Evolutionary conservation across 352 stramenopile genomes (phyloP).

Genomic region (Paralagenidium karlingii): DNA sequence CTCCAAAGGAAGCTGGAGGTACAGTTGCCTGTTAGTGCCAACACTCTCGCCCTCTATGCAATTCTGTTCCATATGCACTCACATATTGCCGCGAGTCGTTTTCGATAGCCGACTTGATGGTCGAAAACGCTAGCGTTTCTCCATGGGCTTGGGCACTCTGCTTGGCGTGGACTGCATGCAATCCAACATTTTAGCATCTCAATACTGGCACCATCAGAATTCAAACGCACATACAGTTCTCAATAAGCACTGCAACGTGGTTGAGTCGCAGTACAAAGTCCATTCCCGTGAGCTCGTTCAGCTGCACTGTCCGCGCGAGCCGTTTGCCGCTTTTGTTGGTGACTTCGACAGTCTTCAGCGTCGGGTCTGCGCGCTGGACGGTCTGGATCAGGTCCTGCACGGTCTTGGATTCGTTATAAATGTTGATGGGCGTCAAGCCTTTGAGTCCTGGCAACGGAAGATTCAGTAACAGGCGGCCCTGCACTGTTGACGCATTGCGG

Average conservation of each 20-base stretch:
- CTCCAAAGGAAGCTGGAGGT: constrained; percentile 34
- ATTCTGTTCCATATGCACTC: constrained; percentile 1
- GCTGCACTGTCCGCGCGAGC: constrained; percentile 44
- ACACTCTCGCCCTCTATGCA: too few relatives aligned
- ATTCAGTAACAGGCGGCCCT: constrained; percentile 34
- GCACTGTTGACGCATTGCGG: constrained; percentile 19
- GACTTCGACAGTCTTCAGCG: constrained; percentile 52
- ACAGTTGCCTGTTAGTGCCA: background rate
- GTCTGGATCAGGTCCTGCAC: constrained; percentile 40
- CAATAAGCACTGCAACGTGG: constrained; percentile 38
- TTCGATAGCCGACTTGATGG: constrained; percentile 48
- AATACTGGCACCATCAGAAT: too few relatives aligned
- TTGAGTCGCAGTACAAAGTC: constrained; percentile 60
- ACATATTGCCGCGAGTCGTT: constrained; percentile 39
- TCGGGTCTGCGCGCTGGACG: constrained; percentile 27
- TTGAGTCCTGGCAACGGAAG: constrained; percentile 40
- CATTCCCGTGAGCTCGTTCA: constrained; percentile 48
- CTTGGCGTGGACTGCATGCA: too few relatives aligned
- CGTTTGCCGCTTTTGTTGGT: constrained; percentile 53
- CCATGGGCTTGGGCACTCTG: too few relatives aligned
- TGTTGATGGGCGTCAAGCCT: constrained; percentile 31
- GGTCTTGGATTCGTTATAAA: constrained; percentile 21
- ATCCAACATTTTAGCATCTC: too few relatives aligned
- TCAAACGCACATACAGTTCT: constrained; percentile 16
- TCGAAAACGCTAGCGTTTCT: constrained; percentile 62